Evolutionary conservation across 2,329 filamentous ascomycete species (phyloP).

Genomic region (Diaporthe sp.): DNA sequence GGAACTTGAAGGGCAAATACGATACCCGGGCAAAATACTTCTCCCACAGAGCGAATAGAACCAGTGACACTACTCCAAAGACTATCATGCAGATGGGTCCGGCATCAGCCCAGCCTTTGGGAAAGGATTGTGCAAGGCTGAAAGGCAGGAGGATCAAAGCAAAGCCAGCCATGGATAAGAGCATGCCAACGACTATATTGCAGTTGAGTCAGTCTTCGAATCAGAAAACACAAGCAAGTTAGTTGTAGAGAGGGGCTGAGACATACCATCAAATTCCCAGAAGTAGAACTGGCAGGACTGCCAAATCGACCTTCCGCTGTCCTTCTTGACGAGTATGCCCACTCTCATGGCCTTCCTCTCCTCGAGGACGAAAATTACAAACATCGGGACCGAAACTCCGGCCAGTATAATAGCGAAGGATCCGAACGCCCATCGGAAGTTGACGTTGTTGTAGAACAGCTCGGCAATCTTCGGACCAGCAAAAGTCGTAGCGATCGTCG

Average conservation of each 20-base stretch:
- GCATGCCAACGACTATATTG: background rate
- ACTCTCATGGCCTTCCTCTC: constrained; percentile 70
- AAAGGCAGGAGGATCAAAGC: background rate
- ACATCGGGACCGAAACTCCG: constrained; percentile 69
- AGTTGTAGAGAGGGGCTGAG: background rate
- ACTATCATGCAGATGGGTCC: constrained; percentile 1
- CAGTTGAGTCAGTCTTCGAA: background rate
- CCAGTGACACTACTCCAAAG: background rate
- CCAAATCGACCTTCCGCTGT: constrained; percentile 59
- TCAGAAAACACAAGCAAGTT: too few relatives aligned
- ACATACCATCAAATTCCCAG: constrained; percentile 69
- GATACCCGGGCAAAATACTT: constrained; percentile 6
- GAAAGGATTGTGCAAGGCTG: background rate
- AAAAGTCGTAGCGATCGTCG: constrained; percentile 76
- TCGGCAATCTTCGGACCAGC: constrained; percentile 71
- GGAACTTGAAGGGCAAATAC: background rate
- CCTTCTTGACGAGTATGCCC: constrained; percentile 60
- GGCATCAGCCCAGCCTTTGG: background rate
- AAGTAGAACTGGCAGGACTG: constrained; percentile 67
- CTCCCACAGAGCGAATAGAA: background rate
- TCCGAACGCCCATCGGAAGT: constrained; percentile 78
- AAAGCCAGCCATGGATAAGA: background rate
- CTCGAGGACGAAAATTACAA: constrained; percentile 70
- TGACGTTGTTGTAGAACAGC: constrained; percentile 62
- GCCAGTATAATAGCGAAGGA: constrained; percentile 75